Base-by-base conservation (phyloP, 2,329 filamentous ascomycete genomes). In the Venturia effusa region DNA sequence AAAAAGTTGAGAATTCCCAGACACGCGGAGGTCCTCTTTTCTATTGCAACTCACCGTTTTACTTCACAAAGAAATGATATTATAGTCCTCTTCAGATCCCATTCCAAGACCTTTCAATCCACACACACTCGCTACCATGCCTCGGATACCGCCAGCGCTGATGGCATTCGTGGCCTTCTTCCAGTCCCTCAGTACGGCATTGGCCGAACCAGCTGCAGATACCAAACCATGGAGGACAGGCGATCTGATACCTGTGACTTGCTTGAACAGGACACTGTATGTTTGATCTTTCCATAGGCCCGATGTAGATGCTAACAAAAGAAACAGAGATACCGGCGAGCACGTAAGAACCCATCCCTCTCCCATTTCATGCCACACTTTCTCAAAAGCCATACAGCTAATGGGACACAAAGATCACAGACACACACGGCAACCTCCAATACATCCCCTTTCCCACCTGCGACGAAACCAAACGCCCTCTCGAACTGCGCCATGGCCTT, bases 381-480 rank as follows among this genome's bases (percentile, higher is more conserved):
- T 11, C 22, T n/a, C 22, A 22, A 10, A 63, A 59, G 61, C 11
- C 17, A 51, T 17, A 15, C 13, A 51, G n/a, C 22, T 51, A 27
- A 51, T 24, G 17, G 22, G 17, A 51, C 22, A 41, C 11, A 59
- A 61, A 74, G 80, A 87, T 97, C 71, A 88, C 90, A 72, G 86
- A 95, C 73, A 81, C 83, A 41, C 81, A 87, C 67, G 88, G 94
- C 71, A 88, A 95, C 74, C 85, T 97, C 64, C 84, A 96, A 82
- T 97, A 94, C 82, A 87, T 94, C 55, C 91, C 93, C 45, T 97
- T 97, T 76, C 90, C 90, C 30, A 81, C 83, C 40, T 97, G 94
- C 83, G 89, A 92, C 76, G 94, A 97, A 76, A 97, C 94, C 15
- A 81, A 81, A 54, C 83, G 84, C 61, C 88, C 92, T 0, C 86